Conservation (phyloP, 2,329 filamentous ascomycete species). For the Ophiostoma pallidulum region DNA sequence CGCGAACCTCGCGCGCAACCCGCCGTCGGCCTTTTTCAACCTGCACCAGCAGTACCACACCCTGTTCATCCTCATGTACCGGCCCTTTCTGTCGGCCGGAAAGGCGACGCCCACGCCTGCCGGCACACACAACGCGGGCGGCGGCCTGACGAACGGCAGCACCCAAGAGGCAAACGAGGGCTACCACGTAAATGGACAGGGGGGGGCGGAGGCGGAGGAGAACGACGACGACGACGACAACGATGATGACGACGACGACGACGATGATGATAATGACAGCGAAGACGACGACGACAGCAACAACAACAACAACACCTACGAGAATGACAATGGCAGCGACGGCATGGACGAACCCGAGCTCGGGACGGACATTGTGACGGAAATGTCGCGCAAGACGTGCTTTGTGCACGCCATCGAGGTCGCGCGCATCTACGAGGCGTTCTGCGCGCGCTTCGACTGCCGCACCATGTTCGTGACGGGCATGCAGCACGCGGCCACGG, state of each 20-base stretch:
- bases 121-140: constrained; percentile 2
- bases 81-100: constrained; percentile 11
- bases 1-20: constrained; percentile 19
- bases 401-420: constrained; percentile 11
- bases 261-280: neutral
- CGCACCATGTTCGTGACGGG: constrained; percentile 13
- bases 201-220: no score
- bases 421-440: constrained; percentile 10
- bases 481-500: constrained; percentile 13
- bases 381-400: constrained; percentile 9
- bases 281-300: neutral
- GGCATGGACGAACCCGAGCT: constrained; percentile 2
- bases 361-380: constrained; percentile 6
- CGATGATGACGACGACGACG: neutral
- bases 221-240: neutral
- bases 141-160: neutral
- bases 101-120: constrained; percentile 3
- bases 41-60: constrained; percentile 12
- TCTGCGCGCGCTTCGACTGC: constrained; percentile 7
- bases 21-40: constrained; percentile 8
- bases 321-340: constrained; percentile 1
- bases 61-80: constrained; percentile 9
- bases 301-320: neutral
- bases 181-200: no score
- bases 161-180: no score